Evolutionary conservation across 1,284 basidiomycete species (phyloP).

Genomic region (Malassezia yamatoensis): DNA sequence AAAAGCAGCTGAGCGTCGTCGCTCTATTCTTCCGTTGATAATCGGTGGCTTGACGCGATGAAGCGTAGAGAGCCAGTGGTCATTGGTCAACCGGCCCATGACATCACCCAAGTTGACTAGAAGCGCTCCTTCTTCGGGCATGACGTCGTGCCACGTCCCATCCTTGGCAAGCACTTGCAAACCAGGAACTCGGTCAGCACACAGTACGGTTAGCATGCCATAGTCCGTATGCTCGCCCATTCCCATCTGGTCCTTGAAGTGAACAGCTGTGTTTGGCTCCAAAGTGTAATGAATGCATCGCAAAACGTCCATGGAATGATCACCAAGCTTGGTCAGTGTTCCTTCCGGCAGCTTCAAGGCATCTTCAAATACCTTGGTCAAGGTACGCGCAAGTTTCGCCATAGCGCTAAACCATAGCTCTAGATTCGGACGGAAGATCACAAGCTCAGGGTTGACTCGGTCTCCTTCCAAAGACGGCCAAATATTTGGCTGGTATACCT

Average conservation of each 20-base stretch:
- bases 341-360: background rate
- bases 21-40: background rate
- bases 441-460: background rate
- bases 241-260: background rate
- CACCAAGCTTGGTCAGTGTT: background rate
- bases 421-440: background rate
- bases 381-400: background rate
- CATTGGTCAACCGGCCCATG: background rate
- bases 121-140: background rate
- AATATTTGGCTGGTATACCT: background rate
- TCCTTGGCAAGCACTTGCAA: background rate
- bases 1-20: background rate
- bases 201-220: background rate
- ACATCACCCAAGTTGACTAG: background rate
- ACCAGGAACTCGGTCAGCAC: background rate
- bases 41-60: constrained; percentile 1
- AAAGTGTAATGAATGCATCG: background rate
- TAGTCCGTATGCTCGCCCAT: constrained; percentile 3
- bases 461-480: background rate
- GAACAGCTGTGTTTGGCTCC: background rate
- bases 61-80: background rate
- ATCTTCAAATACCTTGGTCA: background rate
- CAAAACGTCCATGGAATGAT: constrained; percentile 1
- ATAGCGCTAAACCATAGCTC: background rate
- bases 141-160: background rate